Base-by-base conservation (phyloP, 139 green algal species). In the Closterium sp. region DNA sequence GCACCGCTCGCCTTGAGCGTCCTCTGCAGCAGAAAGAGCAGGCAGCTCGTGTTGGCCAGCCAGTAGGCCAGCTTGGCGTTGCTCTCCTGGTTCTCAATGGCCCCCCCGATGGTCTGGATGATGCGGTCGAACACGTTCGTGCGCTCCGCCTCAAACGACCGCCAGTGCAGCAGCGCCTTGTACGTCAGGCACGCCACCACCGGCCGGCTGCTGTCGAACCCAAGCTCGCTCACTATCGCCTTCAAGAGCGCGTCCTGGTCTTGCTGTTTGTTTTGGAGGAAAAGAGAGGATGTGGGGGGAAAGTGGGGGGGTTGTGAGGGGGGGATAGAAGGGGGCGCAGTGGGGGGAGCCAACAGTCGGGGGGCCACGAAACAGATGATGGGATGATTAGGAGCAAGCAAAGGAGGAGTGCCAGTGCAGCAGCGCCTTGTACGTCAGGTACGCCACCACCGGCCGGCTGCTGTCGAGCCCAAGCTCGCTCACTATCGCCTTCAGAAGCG, bases 111-210 rank as follows among this genome's bases (percentile, higher is more conserved):
- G n/a, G 96, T 94, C 31, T 95, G 93, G 87, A 98, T 99, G 96
- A 99, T 98, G 55, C 90, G 91, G 93, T 99, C 98, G 92, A 99
- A 99, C 23, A 99, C 93, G 33, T 95, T 95, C 25, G 97, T 99
- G 91, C 97, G 96, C 94, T 99, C 98, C 1, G 96, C 96, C 95
- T 98, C 95, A 93, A 98, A 98, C 30, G 95, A 94, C 87, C 97
- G 96, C 97, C 97, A 98, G 92, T 99, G 96, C 94, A 98, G 93
- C 94, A 97, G 90, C 4, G 88, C 97, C 84, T 97, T 95, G 96
- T 99, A 99, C 88, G 98, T 95, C 84, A 98, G 83, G 84, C 98
- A 94, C 9, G 98, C 97, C 5, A 97, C 97, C 84, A 99, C 89
- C 0, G 98, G 98, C 32, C 96, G 95, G 28, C 96, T 95, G 32